A percentile compares a stretch with the other conserved stretches of the same genome.
phyloP scores from a whole-genome alignment of 2,329 filamentous ascomycete species.

The Ophiocordyceps unilateralis region DNA sequence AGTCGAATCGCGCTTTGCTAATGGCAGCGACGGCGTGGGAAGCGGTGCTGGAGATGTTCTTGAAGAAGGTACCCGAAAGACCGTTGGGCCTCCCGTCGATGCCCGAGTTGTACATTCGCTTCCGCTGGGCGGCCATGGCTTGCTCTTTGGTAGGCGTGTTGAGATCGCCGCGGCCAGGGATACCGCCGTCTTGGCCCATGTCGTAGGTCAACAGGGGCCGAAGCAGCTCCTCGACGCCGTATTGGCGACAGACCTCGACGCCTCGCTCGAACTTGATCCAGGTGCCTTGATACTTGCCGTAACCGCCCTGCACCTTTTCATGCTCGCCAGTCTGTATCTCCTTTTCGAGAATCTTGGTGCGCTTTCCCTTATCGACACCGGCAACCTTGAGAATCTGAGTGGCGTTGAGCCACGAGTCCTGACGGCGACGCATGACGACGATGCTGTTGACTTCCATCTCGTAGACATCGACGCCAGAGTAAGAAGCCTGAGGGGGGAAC shows the following conservation, averaged over 20 bases:
- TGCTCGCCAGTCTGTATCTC: conserved; percentile 93
- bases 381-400: conserved; percentile 97
- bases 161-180: conserved; percentile 55
- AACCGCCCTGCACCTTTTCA: conserved; percentile 96
- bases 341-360: conserved; percentile 94
- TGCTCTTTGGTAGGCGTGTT: conserved; percentile 98
- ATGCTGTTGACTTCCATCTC: conserved; percentile 94
- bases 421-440: conserved; percentile 87
- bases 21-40: conserved; percentile 90
- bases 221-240: conserved; percentile 60
- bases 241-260: conserved; percentile 74
- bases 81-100: conserved; percentile 51
- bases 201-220: conserved; percentile 65
- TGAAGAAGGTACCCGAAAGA: conserved; percentile 79
- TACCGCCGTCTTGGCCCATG: conserved; percentile 57
- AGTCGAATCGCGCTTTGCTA: conserved; percentile 89
- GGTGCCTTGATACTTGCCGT: conserved; percentile 97
- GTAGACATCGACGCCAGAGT: conserved; percentile 91
- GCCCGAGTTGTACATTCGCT: conserved; percentile 63
- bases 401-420: conserved; percentile 93
- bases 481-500: conserved; percentile 44
- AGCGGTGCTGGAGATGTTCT: conserved; percentile 86
- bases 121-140: conserved; percentile 88
- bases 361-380: conserved; percentile 91
- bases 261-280: conserved; percentile 94